Base-by-base conservation (phyloP, 208 protist genomes). In the Acanthamoeba triangularis region DNA sequence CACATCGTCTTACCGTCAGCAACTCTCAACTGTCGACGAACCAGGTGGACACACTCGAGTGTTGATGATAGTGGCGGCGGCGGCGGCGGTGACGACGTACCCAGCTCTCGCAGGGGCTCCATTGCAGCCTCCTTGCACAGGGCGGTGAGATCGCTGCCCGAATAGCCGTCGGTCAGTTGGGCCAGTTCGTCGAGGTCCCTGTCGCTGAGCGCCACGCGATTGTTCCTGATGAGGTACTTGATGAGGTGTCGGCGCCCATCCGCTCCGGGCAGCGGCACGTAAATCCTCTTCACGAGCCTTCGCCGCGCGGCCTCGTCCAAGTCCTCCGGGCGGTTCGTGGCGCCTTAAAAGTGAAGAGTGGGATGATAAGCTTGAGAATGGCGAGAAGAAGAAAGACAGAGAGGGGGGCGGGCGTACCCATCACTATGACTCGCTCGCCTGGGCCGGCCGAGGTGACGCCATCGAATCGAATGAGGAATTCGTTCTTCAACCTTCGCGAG, bases 281-380 rank as follows among this genome's bases (percentile, higher is more conserved):
- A 99, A 37, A 99, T 97, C 41, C 98, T 95, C 90, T 99, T 99
- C 44, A 98, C 98, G 2, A 99, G 74, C 1, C 99, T 96, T 49
- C 99, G 67, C 14, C 98, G 90, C 20, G 98, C 98, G 20, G 99
- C 99, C 61, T 99, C 98, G 96, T 99, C 99, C 0, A 99, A 65
- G 67, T 99, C 98, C 52, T 98, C 97, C n/a, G 99, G 99, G 30
- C 95, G 47, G 47, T 97, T 97, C 5, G 95, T 97, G 0, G 96
- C 95, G 41, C 97, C 97, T 16, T 37, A 1, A 0, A 18, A 16
- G 0, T 11, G 13, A 13, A 82, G 3, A 41, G 37, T 3, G 37
- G 37, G 37, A 41, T 41, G 14, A 11, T 56, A 56, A 18, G 14
- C 52, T 7, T 13, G 16, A 2, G 52, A 18, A 56, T 6, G 16